phyloP scores from a whole-genome alignment of 371 early-diverging fungal species.

The Cokeromyces recurvatus region DNA sequence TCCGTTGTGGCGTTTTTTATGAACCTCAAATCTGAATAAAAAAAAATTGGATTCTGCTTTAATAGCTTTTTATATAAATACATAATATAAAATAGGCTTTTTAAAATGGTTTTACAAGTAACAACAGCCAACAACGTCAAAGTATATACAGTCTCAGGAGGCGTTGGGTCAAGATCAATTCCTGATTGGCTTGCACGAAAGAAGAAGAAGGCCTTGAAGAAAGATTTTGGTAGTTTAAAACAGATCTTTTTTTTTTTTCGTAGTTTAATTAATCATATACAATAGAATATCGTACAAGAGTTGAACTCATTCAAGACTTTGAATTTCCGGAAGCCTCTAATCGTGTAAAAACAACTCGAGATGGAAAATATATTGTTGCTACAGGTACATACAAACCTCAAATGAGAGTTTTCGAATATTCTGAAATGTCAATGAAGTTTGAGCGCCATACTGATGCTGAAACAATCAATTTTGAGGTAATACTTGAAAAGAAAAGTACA shows the following conservation, averaged over 20 bases:
- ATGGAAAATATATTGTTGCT: constrained; percentile 86
- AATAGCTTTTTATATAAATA: too few relatives aligned
- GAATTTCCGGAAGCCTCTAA: constrained; percentile 96
- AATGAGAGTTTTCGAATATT: constrained; percentile 91
- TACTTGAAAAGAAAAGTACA: too few relatives aligned
- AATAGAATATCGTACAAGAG: constrained; percentile 80
- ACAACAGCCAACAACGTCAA: constrained; percentile 84
- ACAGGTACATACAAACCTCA: constrained; percentile 99
- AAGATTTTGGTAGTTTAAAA: constrained; percentile 73
- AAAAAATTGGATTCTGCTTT: too few relatives aligned
- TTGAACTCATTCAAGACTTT: constrained; percentile 96
- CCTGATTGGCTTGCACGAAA: constrained; percentile 93
- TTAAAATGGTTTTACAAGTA: constrained; percentile 68
- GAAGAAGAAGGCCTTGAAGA: constrained; percentile 79
- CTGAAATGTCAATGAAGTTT: constrained; percentile 94
- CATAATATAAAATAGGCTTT: neutral
- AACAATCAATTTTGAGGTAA: constrained; percentile 84
- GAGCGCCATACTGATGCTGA: constrained; percentile 97
- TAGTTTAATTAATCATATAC: neutral
- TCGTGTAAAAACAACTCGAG: constrained; percentile 78
- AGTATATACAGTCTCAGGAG: constrained; percentile 90
- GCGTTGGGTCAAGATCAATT: constrained; percentile 74
- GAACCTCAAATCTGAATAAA: too few relatives aligned
- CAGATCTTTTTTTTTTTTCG: too few relatives aligned
- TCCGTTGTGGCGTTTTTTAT: neutral